These are phyloP conservation scores for Solanum medicagineum DNA, from an alignment of 257 asterid genomes.

Conservation along the genomic window DNA sequence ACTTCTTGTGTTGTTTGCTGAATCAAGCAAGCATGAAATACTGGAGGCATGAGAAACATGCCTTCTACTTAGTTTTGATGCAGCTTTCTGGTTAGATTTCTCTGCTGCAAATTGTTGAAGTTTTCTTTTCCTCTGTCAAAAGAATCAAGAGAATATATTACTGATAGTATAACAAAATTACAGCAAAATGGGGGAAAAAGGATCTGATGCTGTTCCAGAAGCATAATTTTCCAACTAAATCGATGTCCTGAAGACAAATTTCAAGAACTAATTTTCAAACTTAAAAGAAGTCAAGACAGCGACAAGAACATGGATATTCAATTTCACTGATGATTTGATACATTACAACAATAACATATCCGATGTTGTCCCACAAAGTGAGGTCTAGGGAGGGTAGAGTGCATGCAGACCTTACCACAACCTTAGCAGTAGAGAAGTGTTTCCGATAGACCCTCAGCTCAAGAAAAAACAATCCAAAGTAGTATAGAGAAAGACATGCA, in stretches of 20 bases:
- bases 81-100: slow-evolving; percentile 19
- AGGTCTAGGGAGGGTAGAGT: no score
- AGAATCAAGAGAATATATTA: neutral
- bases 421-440: no score
- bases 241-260: neutral
- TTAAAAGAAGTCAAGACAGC: neutral
- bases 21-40: slow-evolving; percentile 36
- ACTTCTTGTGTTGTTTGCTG: slow-evolving; percentile 23
- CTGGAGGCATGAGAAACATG: slow-evolving; percentile 38
- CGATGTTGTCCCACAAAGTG: no score
- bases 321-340: neutral
- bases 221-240: neutral
- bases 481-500: no score
- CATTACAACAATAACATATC: neutral
- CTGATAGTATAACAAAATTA: neutral
- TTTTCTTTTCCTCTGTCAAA: slow-evolving; percentile 56
- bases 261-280: neutral
- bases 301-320: neutral
- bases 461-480: no score
- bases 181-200: neutral
- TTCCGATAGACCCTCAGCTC: no score
- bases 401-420: no score
- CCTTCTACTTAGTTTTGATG: slow-evolving; percentile 21
- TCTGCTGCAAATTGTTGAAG: slow-evolving; percentile 29
- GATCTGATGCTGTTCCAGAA: neutral